Base-by-base conservation (phyloP, 345 rosid species). In the Salix dunnii region DNA sequence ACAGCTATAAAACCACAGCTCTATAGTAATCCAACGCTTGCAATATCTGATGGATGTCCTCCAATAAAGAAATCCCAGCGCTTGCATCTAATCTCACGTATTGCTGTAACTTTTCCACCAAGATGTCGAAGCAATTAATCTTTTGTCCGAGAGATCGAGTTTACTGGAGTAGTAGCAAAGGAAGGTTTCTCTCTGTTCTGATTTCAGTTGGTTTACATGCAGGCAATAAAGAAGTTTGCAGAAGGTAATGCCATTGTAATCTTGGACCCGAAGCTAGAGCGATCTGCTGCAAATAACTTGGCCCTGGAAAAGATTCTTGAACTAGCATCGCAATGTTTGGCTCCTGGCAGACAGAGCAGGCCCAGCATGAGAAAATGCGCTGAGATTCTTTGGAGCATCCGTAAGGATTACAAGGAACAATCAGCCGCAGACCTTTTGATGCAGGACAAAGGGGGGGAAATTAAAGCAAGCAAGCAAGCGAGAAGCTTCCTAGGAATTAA, bases 341-440 rank as follows among this genome's bases (percentile, higher is more conserved):
- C 96, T 75, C 92, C 94, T 4, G 83, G 76, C 38, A 85, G 92
- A 85, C 89, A 87, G 74, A 85, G 72, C 17, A 84, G 99, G 80
- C 96, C 99, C 18, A 85, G 84, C 82, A 93, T 96, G 98, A 89
- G 85, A 81, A 86, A 82, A 62, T 93, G 98, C 58, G 96, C 88
- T 17, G 98, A 95, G 91, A 78, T 91, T 78, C 88, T 96, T 17
- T 93, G 99, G 96, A 80, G 85, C 35, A 87, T 93, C 46, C 99
- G 98, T 14, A 96, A 93, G 85, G 94, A 91, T 78, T 93, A 86
- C 82, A 88, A 88, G 79, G 93, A 89, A 28, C 40, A 65, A 60
- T 79, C 74, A 30, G 82, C 79, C 80, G 74, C 80, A 72, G 89
- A 35, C 36, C 36, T 35, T 35, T 5, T 35, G 6, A 35, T 35